These are phyloP conservation scores for Fusarium sp. DNA, from an alignment of 2,329 filamentous ascomycete species.

Conservation along the genomic window DNA sequence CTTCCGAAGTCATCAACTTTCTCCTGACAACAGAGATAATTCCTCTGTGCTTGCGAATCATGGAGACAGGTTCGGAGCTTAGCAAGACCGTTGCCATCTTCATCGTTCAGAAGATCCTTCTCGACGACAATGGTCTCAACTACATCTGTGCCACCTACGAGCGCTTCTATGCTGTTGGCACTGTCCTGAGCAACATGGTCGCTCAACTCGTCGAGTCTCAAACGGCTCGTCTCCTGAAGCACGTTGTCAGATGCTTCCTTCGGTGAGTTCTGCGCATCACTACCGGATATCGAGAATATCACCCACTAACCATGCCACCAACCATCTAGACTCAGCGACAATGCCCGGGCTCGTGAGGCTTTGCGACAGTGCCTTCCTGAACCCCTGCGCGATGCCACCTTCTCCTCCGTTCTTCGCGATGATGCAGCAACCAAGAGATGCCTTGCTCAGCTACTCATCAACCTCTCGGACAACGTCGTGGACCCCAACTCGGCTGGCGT, in stretches of 20 bases:
- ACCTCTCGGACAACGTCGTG: conserved; percentile 90
- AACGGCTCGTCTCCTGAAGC: conserved; percentile 94
- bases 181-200: conserved; percentile 98
- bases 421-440: conserved; percentile 98
- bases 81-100: conserved; percentile 99
- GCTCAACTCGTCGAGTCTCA: conserved; percentile 97
- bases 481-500: conserved; percentile 59
- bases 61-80: conserved; percentile 98
- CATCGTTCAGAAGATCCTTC: conserved; percentile 98
- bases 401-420: conserved; percentile 94
- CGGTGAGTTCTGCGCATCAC: conserved; percentile 74
- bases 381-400: conserved; percentile 97
- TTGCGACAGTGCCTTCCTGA: conserved; percentile 96
- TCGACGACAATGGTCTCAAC: conserved; percentile 95
- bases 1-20: conserved; percentile 98
- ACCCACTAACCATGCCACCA: conserved; percentile 26
- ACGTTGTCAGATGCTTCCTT: conserved; percentile 97
- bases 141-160: conserved; percentile 99
- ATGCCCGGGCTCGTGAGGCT: conserved; percentile 94
- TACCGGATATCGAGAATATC: neutral
- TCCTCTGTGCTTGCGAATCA: conserved; percentile 95
- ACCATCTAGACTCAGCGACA: conserved; percentile 84
- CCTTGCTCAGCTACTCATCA: conserved; percentile 96
- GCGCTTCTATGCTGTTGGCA: conserved; percentile 97
- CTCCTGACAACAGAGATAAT: conserved; percentile 99